Conservation (phyloP, 1,284 basidiomycete species). For the Caloboletus inedulis region DNA sequence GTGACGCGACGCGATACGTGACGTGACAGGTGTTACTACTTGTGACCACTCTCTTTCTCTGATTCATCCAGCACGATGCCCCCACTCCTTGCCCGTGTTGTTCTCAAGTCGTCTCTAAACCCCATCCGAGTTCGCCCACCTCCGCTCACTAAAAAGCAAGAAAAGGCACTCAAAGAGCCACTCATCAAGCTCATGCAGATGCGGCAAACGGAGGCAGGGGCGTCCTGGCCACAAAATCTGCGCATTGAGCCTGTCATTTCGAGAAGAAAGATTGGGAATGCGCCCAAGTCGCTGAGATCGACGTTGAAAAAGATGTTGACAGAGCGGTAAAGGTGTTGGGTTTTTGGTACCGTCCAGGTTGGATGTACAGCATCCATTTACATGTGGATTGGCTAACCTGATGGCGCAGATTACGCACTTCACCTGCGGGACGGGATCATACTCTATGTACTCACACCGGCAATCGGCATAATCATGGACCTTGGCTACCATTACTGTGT, state of each 20-base stretch:
- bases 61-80: slow-evolving; percentile 4
- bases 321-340: slow-evolving; percentile 30
- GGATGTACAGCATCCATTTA: not conserved
- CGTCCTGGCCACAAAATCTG: slow-evolving; percentile 41
- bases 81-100: slow-evolving; percentile 39
- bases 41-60: not conserved
- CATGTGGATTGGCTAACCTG: not conserved
- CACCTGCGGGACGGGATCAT: not conserved
- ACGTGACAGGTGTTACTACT: slow-evolving; percentile 10
- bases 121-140: slow-evolving; percentile 24
- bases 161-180: slow-evolving; percentile 31
- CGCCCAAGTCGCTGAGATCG: slow-evolving; percentile 28
- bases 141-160: slow-evolving; percentile 32
- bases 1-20: slow-evolving; percentile 22
- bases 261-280: slow-evolving; percentile 37
- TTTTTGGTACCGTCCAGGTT: slow-evolving; percentile 4
- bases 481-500: not conserved
- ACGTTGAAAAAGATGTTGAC: slow-evolving; percentile 39
- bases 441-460: not conserved
- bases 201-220: slow-evolving; percentile 38
- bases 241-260: slow-evolving; percentile 43
- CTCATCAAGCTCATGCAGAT: slow-evolving; percentile 42
- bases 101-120: slow-evolving; percentile 37
- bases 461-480: not conserved
- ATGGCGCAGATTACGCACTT: slow-evolving; percentile 2